phyloP scores from a whole-genome alignment of 352 stramenopile species.

The Pythium phragmitis region DNA sequence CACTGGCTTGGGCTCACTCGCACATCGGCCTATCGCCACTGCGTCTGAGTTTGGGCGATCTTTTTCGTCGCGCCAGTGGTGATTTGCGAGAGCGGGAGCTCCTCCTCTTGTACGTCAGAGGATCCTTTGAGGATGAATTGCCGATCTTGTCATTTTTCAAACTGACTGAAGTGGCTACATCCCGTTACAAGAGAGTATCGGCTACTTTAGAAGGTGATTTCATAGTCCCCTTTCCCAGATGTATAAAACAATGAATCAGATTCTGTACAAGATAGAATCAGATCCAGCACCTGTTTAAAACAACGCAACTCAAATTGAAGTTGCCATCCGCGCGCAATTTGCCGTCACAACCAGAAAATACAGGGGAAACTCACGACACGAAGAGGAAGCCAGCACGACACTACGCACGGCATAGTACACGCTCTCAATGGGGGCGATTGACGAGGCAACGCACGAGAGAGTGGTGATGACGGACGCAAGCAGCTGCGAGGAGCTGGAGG shows the following conservation, averaged over 20 bases:
- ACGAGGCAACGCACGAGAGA: neutral
- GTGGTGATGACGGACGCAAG: neutral
- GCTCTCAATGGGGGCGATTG: neutral
- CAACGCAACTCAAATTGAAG: constrained; percentile 12
- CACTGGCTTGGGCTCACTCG: too few species aligned
- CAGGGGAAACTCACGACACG: neutral
- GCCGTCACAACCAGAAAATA: neutral
- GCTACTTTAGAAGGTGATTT: neutral
- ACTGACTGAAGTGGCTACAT: constrained; percentile 20
- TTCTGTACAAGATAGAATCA: neutral
- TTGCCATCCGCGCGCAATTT: constrained; percentile 1
- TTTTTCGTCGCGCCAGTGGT: neutral
- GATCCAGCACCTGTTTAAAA: constrained; percentile 3
- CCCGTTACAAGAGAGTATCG: neutral
- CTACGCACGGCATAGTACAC: neutral
- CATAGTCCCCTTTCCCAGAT: too few species aligned
- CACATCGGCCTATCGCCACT: too few species aligned
- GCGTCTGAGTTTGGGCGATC: too few species aligned
- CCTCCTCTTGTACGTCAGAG: too few species aligned
- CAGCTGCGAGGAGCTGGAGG: neutral
- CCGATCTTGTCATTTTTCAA: neutral
- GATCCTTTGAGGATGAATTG: too few species aligned
- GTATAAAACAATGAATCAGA: neutral
- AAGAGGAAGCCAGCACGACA: neutral
- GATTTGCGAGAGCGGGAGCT: too few species aligned